phyloP scores from a whole-genome alignment of 1,139 yeast genomes.

The Debaryomyces udenii region DNA sequence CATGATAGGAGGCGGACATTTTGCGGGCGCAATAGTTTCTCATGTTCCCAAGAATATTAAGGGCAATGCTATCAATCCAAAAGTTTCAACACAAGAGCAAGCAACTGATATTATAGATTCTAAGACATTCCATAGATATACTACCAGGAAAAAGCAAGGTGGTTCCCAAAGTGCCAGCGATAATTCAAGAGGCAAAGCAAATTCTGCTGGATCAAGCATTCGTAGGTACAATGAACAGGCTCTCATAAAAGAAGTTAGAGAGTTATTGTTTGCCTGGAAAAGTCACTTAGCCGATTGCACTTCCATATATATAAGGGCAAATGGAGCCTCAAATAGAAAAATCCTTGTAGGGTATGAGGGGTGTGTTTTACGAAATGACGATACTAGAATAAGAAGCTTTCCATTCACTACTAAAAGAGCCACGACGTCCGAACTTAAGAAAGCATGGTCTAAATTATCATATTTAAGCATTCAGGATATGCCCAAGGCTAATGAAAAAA shows the following conservation, averaged over 20 bases:
- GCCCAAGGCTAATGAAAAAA: constrained; percentile 50
- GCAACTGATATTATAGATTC: constrained; percentile 68
- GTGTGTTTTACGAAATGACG: constrained; percentile 50
- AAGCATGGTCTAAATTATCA: constrained; percentile 81
- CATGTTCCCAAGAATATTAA: constrained; percentile 62
- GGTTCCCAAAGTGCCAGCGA: constrained; percentile 95
- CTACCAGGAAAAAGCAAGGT: constrained; percentile 97
- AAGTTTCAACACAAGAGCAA: constrained; percentile 53
- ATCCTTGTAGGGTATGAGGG: constrained; percentile 70
- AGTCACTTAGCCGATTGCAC: constrained; percentile 58
- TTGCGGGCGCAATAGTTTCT: constrained; percentile 90
- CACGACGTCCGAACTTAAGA: constrained; percentile 75
- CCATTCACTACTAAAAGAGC: constrained; percentile 94
- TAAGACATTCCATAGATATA: constrained; percentile 91
- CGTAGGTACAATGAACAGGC: constrained; percentile 91
- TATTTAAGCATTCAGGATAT: constrained; percentile 58
- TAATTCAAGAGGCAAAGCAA: constrained; percentile 91
- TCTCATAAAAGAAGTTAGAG: constrained; percentile 72
- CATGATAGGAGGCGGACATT: constrained; percentile 98
- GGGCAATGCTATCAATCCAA: constrained; percentile 53
- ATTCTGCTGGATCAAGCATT: constrained; percentile 90
- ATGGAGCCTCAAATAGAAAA: constrained; percentile 69
- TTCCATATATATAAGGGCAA: constrained; percentile 80
- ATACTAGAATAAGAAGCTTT: constrained; percentile 62
- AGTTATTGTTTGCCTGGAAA: constrained; percentile 68